phyloP scores from a whole-genome alignment of 495 filamentous ascomycete genomes.

The Hypoxylon lienhwacheense region DNA sequence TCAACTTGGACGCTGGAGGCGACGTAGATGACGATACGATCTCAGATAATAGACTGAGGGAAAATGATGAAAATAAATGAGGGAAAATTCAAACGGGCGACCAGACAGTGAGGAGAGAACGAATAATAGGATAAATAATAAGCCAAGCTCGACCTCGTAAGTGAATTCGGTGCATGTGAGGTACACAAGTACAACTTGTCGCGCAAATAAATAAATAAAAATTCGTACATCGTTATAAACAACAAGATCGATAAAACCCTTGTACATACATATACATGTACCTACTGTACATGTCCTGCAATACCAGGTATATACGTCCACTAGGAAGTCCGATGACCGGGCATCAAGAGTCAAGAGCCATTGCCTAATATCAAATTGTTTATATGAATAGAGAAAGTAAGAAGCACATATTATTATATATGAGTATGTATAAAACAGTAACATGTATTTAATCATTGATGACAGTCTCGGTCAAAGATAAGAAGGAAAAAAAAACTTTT shows the following conservation, averaged over 20 bases:
- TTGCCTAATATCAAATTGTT: neutral
- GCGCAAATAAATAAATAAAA: conserved; percentile 7
- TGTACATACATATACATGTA: too few species aligned
- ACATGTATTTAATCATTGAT: too few species aligned
- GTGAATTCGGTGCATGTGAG: conserved; percentile 13
- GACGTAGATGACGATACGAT: conserved; percentile 27
- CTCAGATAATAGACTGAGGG: too few species aligned
- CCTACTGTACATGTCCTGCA: too few species aligned
- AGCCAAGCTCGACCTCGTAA: conserved; percentile 8
- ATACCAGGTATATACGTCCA: conserved; percentile 1
- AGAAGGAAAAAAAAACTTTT: neutral
- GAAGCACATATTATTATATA: too few species aligned
- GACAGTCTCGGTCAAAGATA: too few species aligned
- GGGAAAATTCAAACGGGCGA: too few species aligned
- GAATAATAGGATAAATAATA: neutral
- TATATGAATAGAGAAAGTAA: conserved; percentile 9
- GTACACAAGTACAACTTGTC: neutral
- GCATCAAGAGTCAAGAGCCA: conserved; percentile 4
- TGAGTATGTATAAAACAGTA: neutral
- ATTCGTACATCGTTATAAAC: neutral
- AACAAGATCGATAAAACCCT: too few species aligned
- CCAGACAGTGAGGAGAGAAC: conserved; percentile 1
- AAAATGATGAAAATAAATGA: too few species aligned
- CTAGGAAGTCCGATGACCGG: conserved; percentile 27
- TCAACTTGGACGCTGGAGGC: too few species aligned